Evolutionary conservation across 176 grass and related monocot genomes (phyloP).

Genomic region (Melocanna baccifera): DNA sequence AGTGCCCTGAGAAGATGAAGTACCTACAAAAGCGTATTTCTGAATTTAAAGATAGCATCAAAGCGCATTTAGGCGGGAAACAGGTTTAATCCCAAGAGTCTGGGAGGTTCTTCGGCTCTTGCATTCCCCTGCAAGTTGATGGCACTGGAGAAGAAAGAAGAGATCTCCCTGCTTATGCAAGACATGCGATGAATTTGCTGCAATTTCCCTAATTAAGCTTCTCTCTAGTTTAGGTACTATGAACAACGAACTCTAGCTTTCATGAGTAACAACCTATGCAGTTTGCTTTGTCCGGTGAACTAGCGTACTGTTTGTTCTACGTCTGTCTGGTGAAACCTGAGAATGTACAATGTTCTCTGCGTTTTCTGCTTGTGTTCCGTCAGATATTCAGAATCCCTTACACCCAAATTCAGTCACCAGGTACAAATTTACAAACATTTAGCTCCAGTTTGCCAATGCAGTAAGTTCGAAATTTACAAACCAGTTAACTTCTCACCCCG

Average conservation of each 20-base stretch:
- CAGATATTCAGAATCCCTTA: not conserved
- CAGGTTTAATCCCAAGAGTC: not conserved
- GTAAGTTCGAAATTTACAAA: not conserved
- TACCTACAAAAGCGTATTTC: not conserved
- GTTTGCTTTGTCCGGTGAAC: not conserved
- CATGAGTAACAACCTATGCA: not conserved
- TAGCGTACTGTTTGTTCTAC: not conserved
- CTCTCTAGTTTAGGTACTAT: not conserved
- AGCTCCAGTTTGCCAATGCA: not conserved
- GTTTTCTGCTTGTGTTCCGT: not conserved
- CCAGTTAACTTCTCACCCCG: too few species aligned
- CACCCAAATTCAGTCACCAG: not conserved
- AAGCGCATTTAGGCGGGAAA: not conserved
- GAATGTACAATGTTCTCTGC: not conserved
- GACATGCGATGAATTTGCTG: not conserved
- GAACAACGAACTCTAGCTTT: not conserved
- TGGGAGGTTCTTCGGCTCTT: not conserved
- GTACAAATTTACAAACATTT: not conserved
- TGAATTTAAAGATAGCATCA: not conserved
- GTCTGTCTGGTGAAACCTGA: not conserved
- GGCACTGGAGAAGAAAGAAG: not conserved
- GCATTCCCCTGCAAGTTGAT: not conserved
- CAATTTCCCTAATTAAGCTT: not conserved
- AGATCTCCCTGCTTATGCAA: not conserved
- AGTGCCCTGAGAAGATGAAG: not conserved